These are phyloP conservation scores for Penicillium sp. DNA, from an alignment of 2,329 filamentous ascomycete species.

Conservation along the genomic window DNA sequence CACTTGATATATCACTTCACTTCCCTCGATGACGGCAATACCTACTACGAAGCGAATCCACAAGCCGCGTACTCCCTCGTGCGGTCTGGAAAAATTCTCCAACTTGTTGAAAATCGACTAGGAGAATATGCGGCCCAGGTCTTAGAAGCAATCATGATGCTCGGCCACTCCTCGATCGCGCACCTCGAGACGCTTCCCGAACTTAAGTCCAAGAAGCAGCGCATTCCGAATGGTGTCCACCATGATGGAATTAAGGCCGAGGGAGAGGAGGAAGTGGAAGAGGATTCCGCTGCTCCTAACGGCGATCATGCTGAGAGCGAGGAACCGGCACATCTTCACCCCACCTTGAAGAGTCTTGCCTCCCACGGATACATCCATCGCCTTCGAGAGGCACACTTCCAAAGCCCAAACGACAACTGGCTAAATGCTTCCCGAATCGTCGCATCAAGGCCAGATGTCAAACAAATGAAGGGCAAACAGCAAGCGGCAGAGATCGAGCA, in stretches of 20 bases:
- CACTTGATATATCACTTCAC: constrained; percentile 70
- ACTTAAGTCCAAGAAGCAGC: constrained; percentile 19
- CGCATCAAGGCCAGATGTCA: constrained; percentile 24
- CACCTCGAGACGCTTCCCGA: constrained; percentile 39
- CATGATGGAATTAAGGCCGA: constrained; percentile 19
- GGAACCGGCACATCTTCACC: constrained; percentile 25
- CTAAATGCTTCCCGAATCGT: constrained; percentile 33
- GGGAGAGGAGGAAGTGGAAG: constrained; percentile 29
- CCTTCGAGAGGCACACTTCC: constrained; percentile 35
- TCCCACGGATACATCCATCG: constrained; percentile 36
- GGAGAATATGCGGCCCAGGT: constrained; percentile 66
- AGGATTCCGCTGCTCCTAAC: constrained; percentile 30
- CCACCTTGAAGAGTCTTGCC: constrained; percentile 34
- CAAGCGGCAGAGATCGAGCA: constrained; percentile 28
- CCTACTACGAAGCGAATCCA: constrained; percentile 76
- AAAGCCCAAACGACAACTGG: constrained; percentile 34
- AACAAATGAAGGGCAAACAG: constrained; percentile 34
- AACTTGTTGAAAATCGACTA: constrained; percentile 63
- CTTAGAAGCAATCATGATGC: constrained; percentile 62
- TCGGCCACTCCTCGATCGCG: constrained; percentile 60
- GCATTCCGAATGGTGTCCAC: constrained; percentile 21
- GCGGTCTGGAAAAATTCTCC: constrained; percentile 70
- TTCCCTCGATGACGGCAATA: constrained; percentile 52
- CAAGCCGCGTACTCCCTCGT: constrained; percentile 71
- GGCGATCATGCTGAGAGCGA: constrained; percentile 18